Conservation (phyloP, 1,139 yeast genomes). For the Pichia sp. region DNA sequence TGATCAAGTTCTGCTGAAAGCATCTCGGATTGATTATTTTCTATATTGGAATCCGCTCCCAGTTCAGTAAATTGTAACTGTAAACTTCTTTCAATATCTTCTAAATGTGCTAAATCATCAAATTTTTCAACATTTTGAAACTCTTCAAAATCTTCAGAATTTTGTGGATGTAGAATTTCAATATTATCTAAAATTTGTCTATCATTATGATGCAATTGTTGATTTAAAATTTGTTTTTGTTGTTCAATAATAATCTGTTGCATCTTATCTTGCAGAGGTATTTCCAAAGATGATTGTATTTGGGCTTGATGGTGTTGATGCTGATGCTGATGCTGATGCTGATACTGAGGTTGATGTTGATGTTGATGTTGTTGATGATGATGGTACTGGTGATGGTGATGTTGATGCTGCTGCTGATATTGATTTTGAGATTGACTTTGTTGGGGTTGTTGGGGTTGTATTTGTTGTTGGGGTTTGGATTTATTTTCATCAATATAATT, state of each 20-base stretch:
- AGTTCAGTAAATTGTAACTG: neutral
- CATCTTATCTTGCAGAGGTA: neutral
- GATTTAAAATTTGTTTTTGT: conserved; percentile 7
- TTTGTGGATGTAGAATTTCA: neutral
- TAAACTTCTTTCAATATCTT: neutral
- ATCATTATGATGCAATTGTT: conserved; percentile 7
- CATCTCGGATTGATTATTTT: neutral
- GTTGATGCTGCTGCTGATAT: neutral
- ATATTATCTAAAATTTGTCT: conserved; percentile 1
- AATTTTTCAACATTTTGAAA: neutral
- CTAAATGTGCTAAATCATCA: neutral
- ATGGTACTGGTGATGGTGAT: neutral
- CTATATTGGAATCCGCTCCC: neutral
- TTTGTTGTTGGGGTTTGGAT: conserved; percentile 6
- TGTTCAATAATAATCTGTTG: neutral
- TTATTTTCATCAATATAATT: neutral
- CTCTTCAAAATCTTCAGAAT: neutral
- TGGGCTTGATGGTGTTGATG: neutral
- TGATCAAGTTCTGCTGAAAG: conserved; percentile 6
- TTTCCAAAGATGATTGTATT: neutral
- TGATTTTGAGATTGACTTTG: neutral
- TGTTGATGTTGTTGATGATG: neutral
- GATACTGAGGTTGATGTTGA: neutral
- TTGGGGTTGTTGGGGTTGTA: conserved; percentile 2
- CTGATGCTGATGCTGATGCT: neutral